Evolutionary conservation across 768 basidiomycete genomes (phyloP).

Genomic region (Amanita muscaria): DNA sequence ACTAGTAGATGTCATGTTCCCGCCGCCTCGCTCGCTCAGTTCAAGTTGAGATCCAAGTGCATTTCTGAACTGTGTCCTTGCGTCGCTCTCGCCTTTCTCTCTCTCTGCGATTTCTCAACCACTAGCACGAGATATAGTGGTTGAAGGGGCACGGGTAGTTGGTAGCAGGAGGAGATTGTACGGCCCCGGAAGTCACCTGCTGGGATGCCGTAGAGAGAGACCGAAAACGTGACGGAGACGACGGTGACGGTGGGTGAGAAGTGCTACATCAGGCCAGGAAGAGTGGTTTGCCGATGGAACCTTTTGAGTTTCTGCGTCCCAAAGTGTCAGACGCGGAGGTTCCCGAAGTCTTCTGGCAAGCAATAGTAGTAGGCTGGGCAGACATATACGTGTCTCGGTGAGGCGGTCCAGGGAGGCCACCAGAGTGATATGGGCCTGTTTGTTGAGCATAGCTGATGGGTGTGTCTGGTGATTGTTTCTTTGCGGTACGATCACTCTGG

Average conservation of each 20-base stretch:
- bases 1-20: slow-evolving; percentile 4
- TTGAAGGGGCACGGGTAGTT: too few species aligned
- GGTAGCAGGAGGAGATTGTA: too few species aligned
- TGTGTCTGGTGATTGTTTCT: background rate
- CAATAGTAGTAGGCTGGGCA: background rate
- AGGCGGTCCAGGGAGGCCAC: background rate
- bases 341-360: background rate
- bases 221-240: too few species aligned
- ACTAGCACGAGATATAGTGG: too few species aligned
- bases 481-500: slow-evolving; percentile 3
- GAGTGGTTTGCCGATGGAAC: background rate
- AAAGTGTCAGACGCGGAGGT: background rate
- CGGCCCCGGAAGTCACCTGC: too few species aligned
- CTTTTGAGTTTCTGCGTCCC: slow-evolving; percentile 3
- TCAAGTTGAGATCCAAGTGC: slow-evolving; percentile 23
- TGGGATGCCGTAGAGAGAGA: too few species aligned
- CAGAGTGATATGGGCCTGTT: background rate
- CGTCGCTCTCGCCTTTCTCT: too few species aligned
- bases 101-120: too few species aligned
- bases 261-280: background rate
- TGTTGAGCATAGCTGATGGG: background rate
- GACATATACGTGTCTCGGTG: slow-evolving; percentile 1
- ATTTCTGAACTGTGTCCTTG: slow-evolving; percentile 14
- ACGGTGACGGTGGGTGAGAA: background rate
- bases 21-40: background rate